phyloP scores from a whole-genome alignment of 2,329 filamentous ascomycete genomes.

The Fusarium nematophilum region DNA sequence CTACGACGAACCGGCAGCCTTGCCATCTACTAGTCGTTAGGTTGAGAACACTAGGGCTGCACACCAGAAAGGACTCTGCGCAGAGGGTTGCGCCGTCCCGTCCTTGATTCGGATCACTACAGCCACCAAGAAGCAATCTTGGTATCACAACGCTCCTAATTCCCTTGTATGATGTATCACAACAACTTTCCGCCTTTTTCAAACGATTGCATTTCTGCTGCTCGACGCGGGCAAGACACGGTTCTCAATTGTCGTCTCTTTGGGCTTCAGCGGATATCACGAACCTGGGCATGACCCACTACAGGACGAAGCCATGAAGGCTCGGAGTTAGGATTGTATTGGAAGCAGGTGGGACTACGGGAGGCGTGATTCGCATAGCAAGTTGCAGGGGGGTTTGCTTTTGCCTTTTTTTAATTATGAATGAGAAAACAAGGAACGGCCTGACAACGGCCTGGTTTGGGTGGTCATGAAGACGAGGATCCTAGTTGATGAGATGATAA shows the following conservation, averaged over 20 bases:
- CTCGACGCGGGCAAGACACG: constrained; percentile 23
- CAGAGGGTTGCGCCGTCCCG: constrained; percentile 4
- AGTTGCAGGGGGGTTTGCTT: constrained; percentile 35
- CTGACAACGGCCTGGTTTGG: constrained; percentile 39
- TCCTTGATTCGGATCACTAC: constrained; percentile 6
- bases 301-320: constrained; percentile 28
- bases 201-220: constrained; percentile 36
- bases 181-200: constrained; percentile 41
- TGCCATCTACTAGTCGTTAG: not conserved
- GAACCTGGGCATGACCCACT: constrained; percentile 25
- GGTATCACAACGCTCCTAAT: constrained; percentile 26
- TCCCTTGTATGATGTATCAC: constrained; percentile 47
- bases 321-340: constrained; percentile 46
- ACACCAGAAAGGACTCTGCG: constrained; percentile 7
- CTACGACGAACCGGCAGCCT: not conserved
- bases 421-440: constrained; percentile 30
- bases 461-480: constrained; percentile 35
- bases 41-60: constrained; percentile 10
- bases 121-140: constrained; percentile 16
- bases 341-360: constrained; percentile 32
- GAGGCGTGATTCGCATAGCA: constrained; percentile 30
- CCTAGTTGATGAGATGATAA: constrained; percentile 38
- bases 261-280: constrained; percentile 30
- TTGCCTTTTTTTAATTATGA: constrained; percentile 42
- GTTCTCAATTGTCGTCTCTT: constrained; percentile 23